Percentiles rank a stretch among this genome's conserved stretches.
Evolutionary conservation across 2,329 filamentous ascomycete species (phyloP).

Genomic region (Claviceps sp.): DNA sequence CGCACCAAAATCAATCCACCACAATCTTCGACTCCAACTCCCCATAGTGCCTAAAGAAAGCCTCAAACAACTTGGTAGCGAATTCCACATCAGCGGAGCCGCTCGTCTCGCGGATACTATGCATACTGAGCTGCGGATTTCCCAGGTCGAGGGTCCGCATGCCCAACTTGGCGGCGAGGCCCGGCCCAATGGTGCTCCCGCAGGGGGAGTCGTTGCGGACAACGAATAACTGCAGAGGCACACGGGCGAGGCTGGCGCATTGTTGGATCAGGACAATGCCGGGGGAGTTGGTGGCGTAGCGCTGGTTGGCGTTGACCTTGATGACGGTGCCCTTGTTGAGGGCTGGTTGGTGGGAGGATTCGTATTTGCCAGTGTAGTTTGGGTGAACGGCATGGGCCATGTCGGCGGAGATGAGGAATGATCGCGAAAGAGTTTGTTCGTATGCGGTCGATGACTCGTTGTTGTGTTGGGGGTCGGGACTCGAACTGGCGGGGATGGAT

Average conservation of each 20-base stretch:
- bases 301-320: constrained; percentile 95
- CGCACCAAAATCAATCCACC: constrained; percentile 45
- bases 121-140: constrained; percentile 92
- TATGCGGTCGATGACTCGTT: constrained; percentile 64
- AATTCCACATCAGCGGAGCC: constrained; percentile 79
- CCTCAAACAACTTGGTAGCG: constrained; percentile 72
- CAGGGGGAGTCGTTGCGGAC: constrained; percentile 91
- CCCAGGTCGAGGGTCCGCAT: constrained; percentile 83
- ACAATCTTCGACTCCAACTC: constrained; percentile 69
- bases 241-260: constrained; percentile 57
- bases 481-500: constrained; percentile 57
- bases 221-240: constrained; percentile 90
- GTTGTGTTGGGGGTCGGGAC: constrained; percentile 42
- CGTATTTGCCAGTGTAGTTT: constrained; percentile 88
- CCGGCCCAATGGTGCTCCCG: constrained; percentile 95
- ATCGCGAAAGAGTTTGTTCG: constrained; percentile 82
- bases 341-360: constrained; percentile 76
- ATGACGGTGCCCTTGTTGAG: constrained; percentile 96
- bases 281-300: constrained; percentile 92
- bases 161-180: constrained; percentile 77
- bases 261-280: constrained; percentile 90
- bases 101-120: constrained; percentile 87
- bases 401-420: constrained; percentile 89
- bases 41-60: constrained; percentile 79
- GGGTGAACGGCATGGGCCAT: constrained; percentile 97